phyloP scores from a whole-genome alignment of 2,329 filamentous ascomycete species.

The Chaetomium globosum region DNA sequence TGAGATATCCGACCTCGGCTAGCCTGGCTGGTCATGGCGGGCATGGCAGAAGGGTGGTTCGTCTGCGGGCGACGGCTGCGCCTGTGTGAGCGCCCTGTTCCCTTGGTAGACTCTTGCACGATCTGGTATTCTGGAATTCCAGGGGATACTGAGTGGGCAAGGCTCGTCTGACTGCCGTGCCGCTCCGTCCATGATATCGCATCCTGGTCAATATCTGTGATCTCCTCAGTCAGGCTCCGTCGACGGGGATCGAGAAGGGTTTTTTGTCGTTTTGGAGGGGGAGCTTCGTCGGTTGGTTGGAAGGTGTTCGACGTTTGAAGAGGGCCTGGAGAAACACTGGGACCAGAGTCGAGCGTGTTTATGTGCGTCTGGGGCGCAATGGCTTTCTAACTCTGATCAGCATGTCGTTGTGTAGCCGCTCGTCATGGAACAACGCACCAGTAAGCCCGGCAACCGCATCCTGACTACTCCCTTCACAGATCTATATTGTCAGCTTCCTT shows the following conservation, averaged over 20 bases:
- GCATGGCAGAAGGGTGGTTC: neutral
- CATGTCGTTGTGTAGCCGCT: neutral
- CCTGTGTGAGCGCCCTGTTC: constrained; percentile 24
- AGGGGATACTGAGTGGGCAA: constrained; percentile 18
- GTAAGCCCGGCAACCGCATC: constrained; percentile 20
- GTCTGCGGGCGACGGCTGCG: constrained; percentile 20
- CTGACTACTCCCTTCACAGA: constrained; percentile 30
- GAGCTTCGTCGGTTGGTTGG: neutral
- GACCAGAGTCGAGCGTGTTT: constrained; percentile 25
- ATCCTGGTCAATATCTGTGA: constrained; percentile 24
- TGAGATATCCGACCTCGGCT: neutral
- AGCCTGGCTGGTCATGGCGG: neutral
- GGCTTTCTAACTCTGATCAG: constrained; percentile 13
- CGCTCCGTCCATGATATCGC: constrained; percentile 15
- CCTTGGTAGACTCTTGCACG: constrained; percentile 16
- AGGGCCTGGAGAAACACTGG: neutral
- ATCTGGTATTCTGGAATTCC: constrained; percentile 24
- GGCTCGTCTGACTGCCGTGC: constrained; percentile 28
- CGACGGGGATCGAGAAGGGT: neutral
- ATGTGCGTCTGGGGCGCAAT: constrained; percentile 32
- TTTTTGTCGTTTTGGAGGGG: constrained; percentile 28
- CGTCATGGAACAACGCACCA: constrained; percentile 13
- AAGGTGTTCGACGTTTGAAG: neutral
- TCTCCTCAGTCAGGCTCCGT: constrained; percentile 20
- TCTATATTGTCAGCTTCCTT: constrained; percentile 25